phyloP scores from a whole-genome alignment of 108 stramenopile species.

The Nitzschia inconspicua region DNA sequence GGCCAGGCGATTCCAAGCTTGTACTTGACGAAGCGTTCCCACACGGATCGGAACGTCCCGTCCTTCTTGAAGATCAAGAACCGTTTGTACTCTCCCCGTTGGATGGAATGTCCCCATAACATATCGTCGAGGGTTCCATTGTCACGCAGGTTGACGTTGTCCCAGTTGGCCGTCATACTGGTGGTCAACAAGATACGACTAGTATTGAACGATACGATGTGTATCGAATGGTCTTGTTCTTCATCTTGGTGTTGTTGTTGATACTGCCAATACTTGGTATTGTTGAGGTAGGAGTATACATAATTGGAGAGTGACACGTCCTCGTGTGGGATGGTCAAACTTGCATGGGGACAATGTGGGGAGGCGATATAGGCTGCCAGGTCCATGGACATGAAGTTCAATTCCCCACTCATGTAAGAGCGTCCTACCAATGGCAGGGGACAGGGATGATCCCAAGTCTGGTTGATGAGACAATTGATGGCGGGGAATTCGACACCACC shows the following conservation, averaged over 20 bases:
- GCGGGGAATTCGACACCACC: conserved; percentile 6
- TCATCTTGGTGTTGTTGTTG: neutral
- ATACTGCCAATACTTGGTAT: neutral
- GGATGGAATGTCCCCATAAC: conserved; percentile 7
- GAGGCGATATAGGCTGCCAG: conserved; percentile 20
- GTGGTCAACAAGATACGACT: neutral
- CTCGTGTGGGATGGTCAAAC: conserved; percentile 9
- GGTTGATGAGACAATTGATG: neutral
- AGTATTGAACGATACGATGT: conserved; percentile 1
- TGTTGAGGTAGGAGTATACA: conserved; percentile 1
- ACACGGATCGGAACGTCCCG: neutral
- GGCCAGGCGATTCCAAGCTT: no score
- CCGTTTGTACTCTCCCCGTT: neutral
- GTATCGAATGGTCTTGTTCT: neutral
- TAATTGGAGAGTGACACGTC: conserved; percentile 12
- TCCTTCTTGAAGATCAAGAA: conserved; percentile 1
- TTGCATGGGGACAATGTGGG: neutral
- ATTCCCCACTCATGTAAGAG: conserved; percentile 21
- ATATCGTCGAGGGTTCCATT: neutral
- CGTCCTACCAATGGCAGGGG: conserved; percentile 18
- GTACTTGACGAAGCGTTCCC: neutral
- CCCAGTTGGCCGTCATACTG: conserved; percentile 4
- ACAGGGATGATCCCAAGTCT: conserved; percentile 4
- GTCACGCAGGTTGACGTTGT: neutral
- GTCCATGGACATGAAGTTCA: conserved; percentile 25